Base-by-base conservation (phyloP, 2,329 filamentous ascomycete genomes). In the Aureobasidium sp. region DNA sequence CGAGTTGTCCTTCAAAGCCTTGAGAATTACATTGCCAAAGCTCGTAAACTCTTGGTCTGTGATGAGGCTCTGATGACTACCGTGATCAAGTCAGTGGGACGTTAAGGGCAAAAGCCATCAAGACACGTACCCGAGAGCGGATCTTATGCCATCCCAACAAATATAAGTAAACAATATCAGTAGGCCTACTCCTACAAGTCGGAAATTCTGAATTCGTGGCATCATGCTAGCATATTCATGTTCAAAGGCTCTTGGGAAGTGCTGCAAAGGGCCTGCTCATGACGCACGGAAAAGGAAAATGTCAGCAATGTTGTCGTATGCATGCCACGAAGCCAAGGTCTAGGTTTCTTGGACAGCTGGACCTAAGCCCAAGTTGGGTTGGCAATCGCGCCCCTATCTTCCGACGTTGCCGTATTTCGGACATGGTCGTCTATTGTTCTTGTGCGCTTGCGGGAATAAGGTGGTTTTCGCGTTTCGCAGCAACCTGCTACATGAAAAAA, bases 291-390 rank as follows among this genome's bases (percentile, higher is more conserved):
- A 27, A 19, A 25, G 21, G 6, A 3, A 27, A 37, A 17, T 24
- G 44, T 48, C 44, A 48, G 37, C 44, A 48, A 37, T 35, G 19
- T 48, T 35, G 30, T 25, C 44, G 30, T 48, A 48, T 24, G 30
- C 44, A 48, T 48, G 44, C 44, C 44, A 48, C 44, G 44, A 37
- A 6, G 29, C 32, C 30, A 29, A 44, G 17, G 17, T 22, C 27
- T 30, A 30, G 40, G 41, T 45, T 45, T 48, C 44, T 48, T 48
- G 32, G 44, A 48, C 29, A 37, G 44, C 4, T 25, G 7, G 14
- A 10, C 30, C 44, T 48, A 48, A n/a, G 14, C 44, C 32, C 11
- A 24, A 48, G 19, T 27, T 30, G 44, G 32, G 35, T 27, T 48
- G 21, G 44, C 32, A 35, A 30, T 10, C 30, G n/a, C 44, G 44